Percentiles rank a stretch among this genome's conserved stretches.
phyloP scores from a whole-genome alignment of 2,329 filamentous ascomycete genomes.

The Epichloe brachyelytri region DNA sequence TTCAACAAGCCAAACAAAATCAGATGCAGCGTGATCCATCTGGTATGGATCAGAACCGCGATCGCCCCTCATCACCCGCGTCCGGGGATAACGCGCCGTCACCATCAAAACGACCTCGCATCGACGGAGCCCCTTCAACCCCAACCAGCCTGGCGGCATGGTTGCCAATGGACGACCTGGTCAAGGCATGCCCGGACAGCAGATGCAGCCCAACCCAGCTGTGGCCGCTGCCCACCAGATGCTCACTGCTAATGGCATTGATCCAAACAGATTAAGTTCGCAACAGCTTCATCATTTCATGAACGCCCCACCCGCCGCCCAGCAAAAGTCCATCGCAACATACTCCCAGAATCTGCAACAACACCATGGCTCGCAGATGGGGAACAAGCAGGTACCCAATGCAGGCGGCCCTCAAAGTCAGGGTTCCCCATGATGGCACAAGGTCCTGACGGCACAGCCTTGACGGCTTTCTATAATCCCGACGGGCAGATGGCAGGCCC shows the following conservation, averaged over 20 bases:
- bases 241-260: slow-evolving; percentile 58
- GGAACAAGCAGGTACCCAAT: slow-evolving; percentile 68
- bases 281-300: slow-evolving; percentile 60
- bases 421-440: slow-evolving; percentile 69
- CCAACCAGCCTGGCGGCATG: slow-evolving; percentile 51
- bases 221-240: slow-evolving; percentile 43
- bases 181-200: slow-evolving; percentile 60
- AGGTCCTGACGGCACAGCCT: slow-evolving; percentile 49
- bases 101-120: slow-evolving; percentile 76
- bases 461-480: slow-evolving; percentile 50
- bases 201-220: slow-evolving; percentile 43
- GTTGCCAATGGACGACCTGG: slow-evolving; percentile 60
- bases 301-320: slow-evolving; percentile 43
- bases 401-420: slow-evolving; percentile 57
- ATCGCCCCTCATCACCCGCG: slow-evolving; percentile 68
- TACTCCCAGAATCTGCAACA: slow-evolving; percentile 77
- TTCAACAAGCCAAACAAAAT: slow-evolving; percentile 58
- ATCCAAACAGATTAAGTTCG: slow-evolving; percentile 57
- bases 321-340: slow-evolving; percentile 75
- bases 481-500: slow-evolving; percentile 43
- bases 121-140: slow-evolving; percentile 61
- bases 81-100: slow-evolving; percentile 82
- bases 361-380: slow-evolving; percentile 70
- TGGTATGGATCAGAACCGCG: slow-evolving; percentile 72
- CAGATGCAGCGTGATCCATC: slow-evolving; percentile 84